Base-by-base conservation (phyloP, 1,139 yeast genomes). In the Kluyveromyces sp. region DNA sequence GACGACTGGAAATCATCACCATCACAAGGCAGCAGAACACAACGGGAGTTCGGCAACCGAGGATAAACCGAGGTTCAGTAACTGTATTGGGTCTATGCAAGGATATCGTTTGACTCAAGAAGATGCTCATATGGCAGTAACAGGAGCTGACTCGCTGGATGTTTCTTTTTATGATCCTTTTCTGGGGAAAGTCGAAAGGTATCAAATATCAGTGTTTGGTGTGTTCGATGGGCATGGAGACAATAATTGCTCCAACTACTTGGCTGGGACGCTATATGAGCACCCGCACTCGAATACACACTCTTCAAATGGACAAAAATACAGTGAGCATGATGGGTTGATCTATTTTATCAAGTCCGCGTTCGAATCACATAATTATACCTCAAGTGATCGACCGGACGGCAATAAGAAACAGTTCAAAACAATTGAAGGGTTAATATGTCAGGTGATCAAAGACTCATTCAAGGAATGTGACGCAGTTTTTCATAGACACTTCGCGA, bases 141-240 rank as follows among this genome's bases (percentile, higher is more conserved):
- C 60, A 48, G 63, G 59, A 38, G 55, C 53, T 10, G 53, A 54
- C 21, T 42, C 54, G 0, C 39, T 51, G 36, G 45, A 47, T 10
- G 53, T 61, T 15, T 50, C 74, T 15, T 63, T 62, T 45, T 60
- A 59, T 45, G 56, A 62, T 39, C 68, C 67, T 4, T 55, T 62
- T 37, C 56, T 55, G 30, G 59, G 60, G 3, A 47, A 47, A 8
- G 45, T 47, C 31, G 45, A 48, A 30, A 60, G 55, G 37, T 49
- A 68, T 29, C 63, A 63, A 38, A 59, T 83, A 37, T 80, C 82
- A 37, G 72, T 83, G 6, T 82, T 81, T 61, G 88, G 83, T 0
- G 85, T 84, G 3, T 84, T 81, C 64, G 94, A 84, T 62, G 94
- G 94, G 3, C 94, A 84, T 61, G 94, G 94, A 2, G 90, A 90